A percentile compares a stretch with the other conserved stretches of the same genome.
Evolutionary conservation across 2,329 filamentous ascomycete species (phyloP).

Genomic region (Fusarium mundagurra): DNA sequence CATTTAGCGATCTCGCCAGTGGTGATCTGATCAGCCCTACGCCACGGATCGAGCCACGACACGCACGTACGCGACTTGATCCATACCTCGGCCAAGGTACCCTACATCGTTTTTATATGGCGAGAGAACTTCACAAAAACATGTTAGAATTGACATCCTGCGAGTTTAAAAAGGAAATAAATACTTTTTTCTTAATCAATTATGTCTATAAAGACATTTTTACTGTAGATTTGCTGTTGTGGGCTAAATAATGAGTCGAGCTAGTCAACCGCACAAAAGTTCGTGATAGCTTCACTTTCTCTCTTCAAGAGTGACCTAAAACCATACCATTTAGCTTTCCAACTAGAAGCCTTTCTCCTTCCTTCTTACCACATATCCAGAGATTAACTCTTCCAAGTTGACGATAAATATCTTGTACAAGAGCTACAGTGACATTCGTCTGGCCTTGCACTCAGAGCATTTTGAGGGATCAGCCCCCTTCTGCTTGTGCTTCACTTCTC

Average conservation of each 20-base stretch:
- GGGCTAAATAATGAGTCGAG: no score
- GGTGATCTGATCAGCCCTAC: neutral
- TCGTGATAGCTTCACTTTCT: neutral
- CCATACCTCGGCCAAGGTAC: neutral
- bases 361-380: fast-evolving
- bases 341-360: fast-evolving
- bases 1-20: neutral
- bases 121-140: neutral
- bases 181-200: neutral
- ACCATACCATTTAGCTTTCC: fast-evolving
- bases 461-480: neutral
- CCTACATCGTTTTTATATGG: conserved; percentile 1
- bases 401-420: neutral
- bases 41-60: conserved; percentile 3
- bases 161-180: fast-evolving
- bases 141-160: neutral
- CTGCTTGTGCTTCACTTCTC: neutral
- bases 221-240: fast-evolving
- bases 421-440: neutral
- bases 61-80: neutral
- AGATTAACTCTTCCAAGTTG: fast-evolving
- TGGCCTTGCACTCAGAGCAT: neutral
- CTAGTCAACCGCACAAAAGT: neutral
- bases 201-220: neutral
- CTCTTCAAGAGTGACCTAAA: fast-evolving